A percentile compares a stretch with the other conserved stretches of the same genome.
phyloP scores from a whole-genome alignment of 805 yeast genomes.

The Ogataea siamensis region DNA sequence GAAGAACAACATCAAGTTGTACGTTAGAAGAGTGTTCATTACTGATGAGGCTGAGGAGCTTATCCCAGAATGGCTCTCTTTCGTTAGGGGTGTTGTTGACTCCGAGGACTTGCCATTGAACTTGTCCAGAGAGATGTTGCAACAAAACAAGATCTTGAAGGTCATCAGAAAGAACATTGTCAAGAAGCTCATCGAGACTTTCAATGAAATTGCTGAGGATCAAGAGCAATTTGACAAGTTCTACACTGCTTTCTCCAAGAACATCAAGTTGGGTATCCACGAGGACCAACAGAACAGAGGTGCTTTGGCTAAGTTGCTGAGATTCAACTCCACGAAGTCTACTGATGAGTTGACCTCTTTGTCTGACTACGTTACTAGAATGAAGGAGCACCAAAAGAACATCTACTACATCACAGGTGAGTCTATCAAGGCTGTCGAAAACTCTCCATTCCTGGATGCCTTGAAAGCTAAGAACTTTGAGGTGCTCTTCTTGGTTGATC shows the following conservation, averaged over 20 bases:
- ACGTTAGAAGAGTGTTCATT: slow-evolving; percentile 99
- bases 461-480: slow-evolving; percentile 98
- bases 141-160: slow-evolving; percentile 99
- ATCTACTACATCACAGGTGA: slow-evolving; percentile 99
- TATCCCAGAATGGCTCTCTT: slow-evolving; percentile 97
- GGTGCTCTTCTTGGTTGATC: slow-evolving; percentile 96
- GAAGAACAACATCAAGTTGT: slow-evolving; percentile 97
- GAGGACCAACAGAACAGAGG: slow-evolving; percentile 98
- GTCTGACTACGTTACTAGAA: slow-evolving; percentile 96
- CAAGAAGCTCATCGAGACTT: slow-evolving; percentile 97
- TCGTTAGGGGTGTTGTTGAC: slow-evolving; percentile 99
- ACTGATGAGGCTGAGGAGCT: slow-evolving; percentile 99
- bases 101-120: slow-evolving; percentile 99
- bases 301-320: slow-evolving; percentile 91
- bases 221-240: slow-evolving; percentile 97
- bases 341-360: slow-evolving; percentile 91
- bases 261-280: slow-evolving; percentile 97
- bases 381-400: slow-evolving; percentile 99
- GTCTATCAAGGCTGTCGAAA: slow-evolving; percentile 94
- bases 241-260: slow-evolving; percentile 97
- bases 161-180: slow-evolving; percentile 99
- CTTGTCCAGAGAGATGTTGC: slow-evolving; percentile 99
- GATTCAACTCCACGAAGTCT: slow-evolving; percentile 96
- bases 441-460: slow-evolving; percentile 98
- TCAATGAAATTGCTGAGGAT: slow-evolving; percentile 99